These are phyloP conservation scores for Phyllosticta citribraziliensis DNA, from an alignment of 2,329 filamentous ascomycete genomes.

Conservation along the genomic window DNA sequence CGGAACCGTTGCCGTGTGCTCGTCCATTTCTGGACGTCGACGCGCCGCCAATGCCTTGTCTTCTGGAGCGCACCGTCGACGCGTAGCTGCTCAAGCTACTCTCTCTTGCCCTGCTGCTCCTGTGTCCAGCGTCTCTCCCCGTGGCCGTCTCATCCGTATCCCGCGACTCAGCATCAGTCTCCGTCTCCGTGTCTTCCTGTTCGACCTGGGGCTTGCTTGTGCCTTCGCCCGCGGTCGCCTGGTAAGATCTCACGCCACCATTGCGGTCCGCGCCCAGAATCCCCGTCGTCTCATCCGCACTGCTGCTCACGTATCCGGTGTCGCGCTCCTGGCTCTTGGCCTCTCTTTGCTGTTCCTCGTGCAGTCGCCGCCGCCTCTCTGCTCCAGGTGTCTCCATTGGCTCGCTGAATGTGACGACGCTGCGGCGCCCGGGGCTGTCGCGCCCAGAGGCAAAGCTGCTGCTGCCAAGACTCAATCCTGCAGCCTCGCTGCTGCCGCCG, in stretches of 20 bases:
- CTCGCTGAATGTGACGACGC: conserved; percentile 3
- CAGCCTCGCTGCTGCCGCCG: background rate
- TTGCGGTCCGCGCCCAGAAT: conserved; percentile 5
- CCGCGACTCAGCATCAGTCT: background rate
- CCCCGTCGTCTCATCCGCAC: conserved; percentile 8
- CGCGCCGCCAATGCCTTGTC: background rate
- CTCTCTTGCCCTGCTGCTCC: background rate
- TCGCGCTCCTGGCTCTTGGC: background rate
- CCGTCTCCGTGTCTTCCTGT: background rate
- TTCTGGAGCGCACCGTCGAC: background rate
- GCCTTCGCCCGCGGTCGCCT: background rate
- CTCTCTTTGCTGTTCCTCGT: background rate
- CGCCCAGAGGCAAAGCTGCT: background rate
- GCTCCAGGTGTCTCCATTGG: background rate
- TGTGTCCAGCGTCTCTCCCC: background rate
- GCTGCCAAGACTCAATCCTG: background rate
- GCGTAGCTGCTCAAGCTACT: background rate
- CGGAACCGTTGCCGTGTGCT: background rate
- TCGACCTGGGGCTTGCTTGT: background rate
- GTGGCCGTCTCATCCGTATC: conserved; percentile 1
- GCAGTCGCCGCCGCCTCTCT: conserved; percentile 3
- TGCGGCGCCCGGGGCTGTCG: background rate
- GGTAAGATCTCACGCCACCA: conserved; percentile 1
- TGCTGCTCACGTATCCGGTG: background rate
- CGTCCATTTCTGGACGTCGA: background rate